Base-by-base conservation (phyloP, 148 eudicot genomes). In the Chenopodium album region DNA sequence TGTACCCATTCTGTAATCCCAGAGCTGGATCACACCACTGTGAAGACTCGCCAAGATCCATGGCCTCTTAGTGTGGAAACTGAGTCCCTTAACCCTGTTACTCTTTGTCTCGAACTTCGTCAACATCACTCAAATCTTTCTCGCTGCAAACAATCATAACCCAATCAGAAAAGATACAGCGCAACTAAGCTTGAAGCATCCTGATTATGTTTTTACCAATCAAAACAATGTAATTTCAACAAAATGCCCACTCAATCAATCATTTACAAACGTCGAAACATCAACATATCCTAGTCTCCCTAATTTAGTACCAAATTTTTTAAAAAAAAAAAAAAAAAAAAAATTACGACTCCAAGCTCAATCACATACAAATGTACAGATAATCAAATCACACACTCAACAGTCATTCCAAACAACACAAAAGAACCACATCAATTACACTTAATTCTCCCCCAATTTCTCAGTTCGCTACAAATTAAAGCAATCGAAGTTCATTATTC, bases 1-100 rank as follows among this genome's bases (percentile, higher is more conserved):
- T 44, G 97, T 95, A 71, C 98, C 98, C 92, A 92, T 93, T 64
- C 98, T 82, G 82, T 95, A 95, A 85, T 95, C 98, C 98, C 98
- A 95, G 26, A 95, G 84, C 90, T 95, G 97, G 77, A 95, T 89
- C 87, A 93, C 98, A 63, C 98, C 98, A 50, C 97, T 95, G 89
- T 95, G 97, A 46, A 95, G 92, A 89, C 95, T 90, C 22, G 98
- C 98, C 31, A 95, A 88, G 87, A 94, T 94, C 98, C 98, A 94
- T 82, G 98, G 98, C 66, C 98, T 86, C 91, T 92, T 92, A 80
- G 85, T 84, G 80, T 94, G 98, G 70, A 94, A 93, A 78, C 97
- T 93, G 85, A 95, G 81, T 28, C 98, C 98, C 87, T 95, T 95
- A 62, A 95, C 98, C 89, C 98, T 83, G 79, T 93, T 93, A 85